Evolutionary conservation across 2,329 filamentous ascomycete species (phyloP).

Genomic region (Cladosporium austrohemisphaericum): DNA sequence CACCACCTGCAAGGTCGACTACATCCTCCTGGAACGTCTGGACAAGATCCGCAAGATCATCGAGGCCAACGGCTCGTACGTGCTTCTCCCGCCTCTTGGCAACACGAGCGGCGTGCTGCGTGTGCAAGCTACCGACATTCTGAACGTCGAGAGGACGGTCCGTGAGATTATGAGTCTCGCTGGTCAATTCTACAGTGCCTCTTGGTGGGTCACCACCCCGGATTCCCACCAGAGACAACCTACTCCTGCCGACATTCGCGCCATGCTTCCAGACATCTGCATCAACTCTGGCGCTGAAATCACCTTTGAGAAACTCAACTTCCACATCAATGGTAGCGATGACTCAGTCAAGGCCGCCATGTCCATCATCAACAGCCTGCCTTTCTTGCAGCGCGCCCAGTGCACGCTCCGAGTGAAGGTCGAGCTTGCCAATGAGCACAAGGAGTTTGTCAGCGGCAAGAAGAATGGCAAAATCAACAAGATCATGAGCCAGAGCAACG

Average conservation of each 20-base stretch:
- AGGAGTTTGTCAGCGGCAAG: slow-evolving; percentile 98
- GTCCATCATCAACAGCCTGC: slow-evolving; percentile 86
- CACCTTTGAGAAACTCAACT: slow-evolving; percentile 89
- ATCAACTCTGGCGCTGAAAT: slow-evolving; percentile 94
- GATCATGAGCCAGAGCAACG: slow-evolving; percentile 99
- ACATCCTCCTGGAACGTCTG: slow-evolving; percentile 81
- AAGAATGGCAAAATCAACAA: slow-evolving; percentile 99
- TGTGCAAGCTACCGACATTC: slow-evolving; percentile 86
- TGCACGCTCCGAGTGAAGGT: slow-evolving; percentile 98
- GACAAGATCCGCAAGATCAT: slow-evolving; percentile 98
- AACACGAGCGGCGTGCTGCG: slow-evolving; percentile 80
- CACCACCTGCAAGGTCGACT: slow-evolving; percentile 89
- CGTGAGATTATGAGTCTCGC: slow-evolving; percentile 93
- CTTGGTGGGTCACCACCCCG: slow-evolving; percentile 86
- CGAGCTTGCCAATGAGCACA: slow-evolving; percentile 97
- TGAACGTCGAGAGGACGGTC: slow-evolving; percentile 92
- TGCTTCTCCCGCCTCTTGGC: slow-evolving; percentile 84
- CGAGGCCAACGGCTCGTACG: slow-evolving; percentile 91
- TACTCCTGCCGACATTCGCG: slow-evolving; percentile 67
- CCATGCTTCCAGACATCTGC: slow-evolving; percentile 94
- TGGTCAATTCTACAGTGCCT: slow-evolving; percentile 95
- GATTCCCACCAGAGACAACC: slow-evolving; percentile 62
- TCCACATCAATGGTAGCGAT: slow-evolving; percentile 91
- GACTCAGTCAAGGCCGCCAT: slow-evolving; percentile 95
- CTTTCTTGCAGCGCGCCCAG: slow-evolving; percentile 79